Conservation (phyloP, 2,329 filamentous ascomycete genomes). For the Fusarium pseudonygamai region DNA sequence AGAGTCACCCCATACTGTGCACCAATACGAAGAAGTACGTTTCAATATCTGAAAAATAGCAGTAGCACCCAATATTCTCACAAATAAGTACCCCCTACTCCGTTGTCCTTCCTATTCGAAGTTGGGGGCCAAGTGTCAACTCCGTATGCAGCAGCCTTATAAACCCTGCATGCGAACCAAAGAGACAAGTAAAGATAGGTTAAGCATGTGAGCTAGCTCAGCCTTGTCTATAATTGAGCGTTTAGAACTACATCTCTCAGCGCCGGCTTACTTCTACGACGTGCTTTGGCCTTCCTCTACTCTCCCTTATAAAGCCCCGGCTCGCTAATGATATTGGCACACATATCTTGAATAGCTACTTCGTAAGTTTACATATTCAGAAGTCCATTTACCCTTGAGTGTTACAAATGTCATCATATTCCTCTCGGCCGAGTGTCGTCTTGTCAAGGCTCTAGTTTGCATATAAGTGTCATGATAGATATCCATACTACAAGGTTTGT, state of each 20-base stretch:
- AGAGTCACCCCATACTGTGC: background rate
- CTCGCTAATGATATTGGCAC: background rate
- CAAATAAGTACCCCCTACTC: too few relatives aligned
- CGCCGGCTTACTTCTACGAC: background rate
- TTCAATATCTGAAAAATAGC: background rate
- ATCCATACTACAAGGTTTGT: background rate
- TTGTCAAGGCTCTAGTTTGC: background rate
- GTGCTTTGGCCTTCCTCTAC: background rate
- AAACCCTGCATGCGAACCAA: background rate
- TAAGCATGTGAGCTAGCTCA: background rate
- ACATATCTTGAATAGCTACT: background rate
- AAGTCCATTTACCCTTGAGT: rapidly evolving
- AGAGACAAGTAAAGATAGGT: background rate
- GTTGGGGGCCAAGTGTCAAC: background rate
- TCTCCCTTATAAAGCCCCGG: background rate
- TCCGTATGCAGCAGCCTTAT: background rate
- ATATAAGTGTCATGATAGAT: background rate
- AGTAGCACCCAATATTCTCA: background rate
- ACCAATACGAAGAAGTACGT: background rate
- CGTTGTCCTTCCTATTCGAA: background rate
- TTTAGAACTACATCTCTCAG: background rate
- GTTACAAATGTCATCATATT: background rate
- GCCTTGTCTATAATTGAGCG: background rate
- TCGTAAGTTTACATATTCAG: background rate
- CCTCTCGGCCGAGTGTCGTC: background rate